phyloP scores from a whole-genome alignment of 148 eudicot genomes.

The Chenopodium album region DNA sequence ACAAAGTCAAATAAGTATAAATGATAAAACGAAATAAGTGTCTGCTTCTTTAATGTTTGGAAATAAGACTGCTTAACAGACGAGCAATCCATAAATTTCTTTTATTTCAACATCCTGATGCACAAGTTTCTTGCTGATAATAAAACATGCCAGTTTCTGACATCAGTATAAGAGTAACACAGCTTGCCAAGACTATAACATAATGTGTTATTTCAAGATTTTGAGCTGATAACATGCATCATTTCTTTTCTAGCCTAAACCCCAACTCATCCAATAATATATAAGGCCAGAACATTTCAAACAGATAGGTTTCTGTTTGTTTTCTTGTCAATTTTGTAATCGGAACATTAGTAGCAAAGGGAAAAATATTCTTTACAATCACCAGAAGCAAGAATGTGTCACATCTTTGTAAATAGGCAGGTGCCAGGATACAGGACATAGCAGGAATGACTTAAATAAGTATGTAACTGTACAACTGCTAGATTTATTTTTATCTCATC shows the following conservation, averaged over 20 bases:
- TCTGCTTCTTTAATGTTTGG: neutral
- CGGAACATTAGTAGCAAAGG: neutral
- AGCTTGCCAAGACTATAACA: neutral
- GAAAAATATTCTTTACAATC: neutral
- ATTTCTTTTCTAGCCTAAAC: neutral
- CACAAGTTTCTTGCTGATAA: neutral
- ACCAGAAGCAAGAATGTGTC: neutral
- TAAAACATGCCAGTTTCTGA: neutral
- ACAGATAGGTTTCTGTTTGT: neutral
- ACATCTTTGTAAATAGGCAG: neutral
- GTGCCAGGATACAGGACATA: neutral
- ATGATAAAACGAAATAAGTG: neutral
- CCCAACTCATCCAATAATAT: neutral
- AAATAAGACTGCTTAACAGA: neutral
- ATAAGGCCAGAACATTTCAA: neutral
- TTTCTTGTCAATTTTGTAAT: neutral
- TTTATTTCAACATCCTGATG: neutral
- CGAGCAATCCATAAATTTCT: neutral
- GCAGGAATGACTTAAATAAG: neutral
- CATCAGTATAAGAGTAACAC: neutral
- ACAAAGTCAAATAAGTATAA: neutral
- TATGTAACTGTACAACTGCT: neutral
- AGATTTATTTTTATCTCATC: neutral
- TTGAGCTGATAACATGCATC: neutral
- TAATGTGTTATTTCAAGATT: neutral